phyloP scores from a whole-genome alignment of 495 filamentous ascomycete genomes.

The Staphylotrichum longicolle region DNA sequence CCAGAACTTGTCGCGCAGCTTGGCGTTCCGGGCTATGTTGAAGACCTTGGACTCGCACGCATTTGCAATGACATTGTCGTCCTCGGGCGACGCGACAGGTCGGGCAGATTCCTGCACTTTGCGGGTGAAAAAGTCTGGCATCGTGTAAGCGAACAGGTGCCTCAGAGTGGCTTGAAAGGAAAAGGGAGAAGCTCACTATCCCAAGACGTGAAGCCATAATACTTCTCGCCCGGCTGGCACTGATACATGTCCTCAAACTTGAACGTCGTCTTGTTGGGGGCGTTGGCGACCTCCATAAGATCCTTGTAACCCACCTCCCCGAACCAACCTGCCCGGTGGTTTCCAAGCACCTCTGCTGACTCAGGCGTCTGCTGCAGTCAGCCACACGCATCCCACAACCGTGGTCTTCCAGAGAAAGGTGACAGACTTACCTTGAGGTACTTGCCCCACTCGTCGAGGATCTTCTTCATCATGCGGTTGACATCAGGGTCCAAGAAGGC shows the following conservation, averaged over 20 bases:
- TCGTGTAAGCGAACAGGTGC: neutral
- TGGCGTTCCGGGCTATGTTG: constrained; percentile 41
- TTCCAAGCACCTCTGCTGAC: constrained; percentile 57
- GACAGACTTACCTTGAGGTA: constrained; percentile 47
- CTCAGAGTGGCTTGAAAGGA: no score
- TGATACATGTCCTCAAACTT: constrained; percentile 53
- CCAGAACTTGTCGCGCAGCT: constrained; percentile 61
- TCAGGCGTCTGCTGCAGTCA: constrained; percentile 41
- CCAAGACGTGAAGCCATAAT: constrained; percentile 69
- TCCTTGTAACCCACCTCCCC: constrained; percentile 46
- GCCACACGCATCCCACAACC: neutral
- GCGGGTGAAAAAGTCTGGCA: constrained; percentile 66
- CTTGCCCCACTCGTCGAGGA: constrained; percentile 65
- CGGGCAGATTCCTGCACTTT: constrained; percentile 53
- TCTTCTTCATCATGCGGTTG: constrained; percentile 64
- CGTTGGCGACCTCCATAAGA: constrained; percentile 51
- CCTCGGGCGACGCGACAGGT: constrained; percentile 55
- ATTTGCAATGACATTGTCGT: constrained; percentile 58
- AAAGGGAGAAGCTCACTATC: constrained; percentile 43
- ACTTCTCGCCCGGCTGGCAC: constrained; percentile 47
- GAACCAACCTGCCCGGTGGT: constrained; percentile 59
- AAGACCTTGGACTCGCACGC: constrained; percentile 64
- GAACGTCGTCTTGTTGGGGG: constrained; percentile 38
- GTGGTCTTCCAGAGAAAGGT: neutral
- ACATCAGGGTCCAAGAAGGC: constrained; percentile 66